Percentiles rank a stretch among this genome's conserved stretches.
These are phyloP conservation scores for Gastroboletus turbinatus DNA, from an alignment of 1,284 basidiomycete genomes.

Conservation along the genomic window DNA sequence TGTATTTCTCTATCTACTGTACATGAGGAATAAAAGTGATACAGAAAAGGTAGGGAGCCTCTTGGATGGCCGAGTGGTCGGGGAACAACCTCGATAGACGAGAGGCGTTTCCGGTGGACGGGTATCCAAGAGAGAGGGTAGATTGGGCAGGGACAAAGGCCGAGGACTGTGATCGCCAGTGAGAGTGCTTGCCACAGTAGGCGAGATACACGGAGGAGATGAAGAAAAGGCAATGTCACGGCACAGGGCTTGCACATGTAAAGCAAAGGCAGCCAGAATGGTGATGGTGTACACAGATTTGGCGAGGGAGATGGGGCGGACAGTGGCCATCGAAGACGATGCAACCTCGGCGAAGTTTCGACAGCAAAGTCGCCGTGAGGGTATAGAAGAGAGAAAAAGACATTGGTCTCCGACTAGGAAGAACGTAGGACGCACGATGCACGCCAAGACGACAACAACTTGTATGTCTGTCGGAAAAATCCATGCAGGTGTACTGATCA, in stretches of 20 bases:
- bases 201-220: neutral
- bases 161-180: neutral
- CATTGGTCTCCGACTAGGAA: neutral
- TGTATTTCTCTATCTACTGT: slow-evolving; percentile 38
- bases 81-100: neutral
- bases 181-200: neutral
- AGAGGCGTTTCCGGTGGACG: neutral
- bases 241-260: neutral
- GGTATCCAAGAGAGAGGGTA: neutral
- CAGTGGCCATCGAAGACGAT: neutral
- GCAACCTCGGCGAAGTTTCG: neutral
- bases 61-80: neutral
- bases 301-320: neutral
- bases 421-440: neutral
- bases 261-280: neutral
- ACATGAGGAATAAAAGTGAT: slow-evolving; percentile 27
- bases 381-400: neutral
- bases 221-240: neutral
- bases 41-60: slow-evolving; percentile 14
- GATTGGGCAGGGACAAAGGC: neutral
- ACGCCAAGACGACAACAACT: neutral
- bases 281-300: neutral
- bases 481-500: neutral
- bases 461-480: neutral
- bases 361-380: neutral